Percentiles rank a stretch among this genome's conserved stretches.
Evolutionary conservation across 1,139 yeast species (phyloP).

Genomic region (Debaryomyces fabryi): DNA sequence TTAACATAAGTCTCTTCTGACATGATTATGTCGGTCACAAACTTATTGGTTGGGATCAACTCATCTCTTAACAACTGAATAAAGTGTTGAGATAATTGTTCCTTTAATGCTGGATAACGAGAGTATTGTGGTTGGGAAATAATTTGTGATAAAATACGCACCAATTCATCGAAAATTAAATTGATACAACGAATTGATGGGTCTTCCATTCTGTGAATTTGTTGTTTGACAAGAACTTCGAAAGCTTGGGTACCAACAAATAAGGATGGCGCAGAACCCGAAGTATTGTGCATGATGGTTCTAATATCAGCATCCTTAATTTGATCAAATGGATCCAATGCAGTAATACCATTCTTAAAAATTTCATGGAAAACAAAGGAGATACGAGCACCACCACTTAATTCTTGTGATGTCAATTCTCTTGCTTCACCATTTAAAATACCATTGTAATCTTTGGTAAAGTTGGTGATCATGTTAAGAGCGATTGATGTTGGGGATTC

Average conservation of each 20-base stretch:
- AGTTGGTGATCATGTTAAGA: constrained; percentile 86
- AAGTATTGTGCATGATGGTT: constrained; percentile 95
- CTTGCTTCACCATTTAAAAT: constrained; percentile 92
- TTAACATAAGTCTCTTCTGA: constrained; percentile 93
- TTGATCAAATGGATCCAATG: constrained; percentile 96
- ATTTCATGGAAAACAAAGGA: constrained; percentile 97
- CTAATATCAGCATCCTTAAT: constrained; percentile 96
- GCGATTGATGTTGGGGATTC: constrained; percentile 91
- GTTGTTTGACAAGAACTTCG: constrained; percentile 94
- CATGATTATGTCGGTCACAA: constrained; percentile 78
- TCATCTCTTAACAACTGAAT: constrained; percentile 81
- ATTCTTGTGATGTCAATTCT: constrained; percentile 81
- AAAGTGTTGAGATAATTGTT: constrained; percentile 78
- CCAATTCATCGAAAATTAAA: constrained; percentile 91
- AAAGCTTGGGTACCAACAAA: constrained; percentile 98
- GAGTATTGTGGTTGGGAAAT: constrained; percentile 78
- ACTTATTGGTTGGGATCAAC: constrained; percentile 79
- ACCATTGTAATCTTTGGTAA: constrained; percentile 88
- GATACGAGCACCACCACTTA: constrained; percentile 97
- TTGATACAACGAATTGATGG: constrained; percentile 89
- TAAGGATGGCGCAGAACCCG: constrained; percentile 96
- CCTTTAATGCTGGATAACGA: constrained; percentile 89
- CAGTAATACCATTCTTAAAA: constrained; percentile 87
- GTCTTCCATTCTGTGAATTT: constrained; percentile 91
- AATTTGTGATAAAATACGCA: constrained; percentile 84